Evolutionary conservation across 1,139 yeast genomes (phyloP), one percentile per base, ranked within the genome.

Genomic region (Geotrichum carabidarum): DNA sequence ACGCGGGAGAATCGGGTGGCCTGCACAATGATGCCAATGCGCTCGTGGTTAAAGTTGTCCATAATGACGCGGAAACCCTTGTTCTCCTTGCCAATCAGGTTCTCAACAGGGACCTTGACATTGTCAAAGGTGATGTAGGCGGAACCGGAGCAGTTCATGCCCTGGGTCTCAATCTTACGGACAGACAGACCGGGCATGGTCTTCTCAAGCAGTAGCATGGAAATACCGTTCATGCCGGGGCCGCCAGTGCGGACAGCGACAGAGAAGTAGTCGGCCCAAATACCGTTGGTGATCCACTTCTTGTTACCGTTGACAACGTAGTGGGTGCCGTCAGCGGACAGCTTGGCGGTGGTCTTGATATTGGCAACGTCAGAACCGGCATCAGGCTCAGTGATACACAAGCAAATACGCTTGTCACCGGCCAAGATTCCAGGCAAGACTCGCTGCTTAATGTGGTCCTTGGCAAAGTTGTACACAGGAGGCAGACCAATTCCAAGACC

Each of bases 241-340:
- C 68, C 68, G 44, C 78, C 78, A 34, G 78, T 74, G 55, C 78
- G 74, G 46, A 74, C 77, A n/a, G 78, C 78, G 8, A 72, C 76
- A 37, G 73, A 65, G 64, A 74, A 73, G 67, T 68, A 74, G 63
- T 74, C 77, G 37, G 76, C 68, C 67, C 68, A 73, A 51, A 72
- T 60, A 53, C 76, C 76, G 59, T 73, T 74, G 60, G 78, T 74
- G 66, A 74, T 74, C 77, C 77, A 74, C 65, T 74, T 74, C 68
- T 74, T 74, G 60, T 64, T 68, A 50, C 78, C 78, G 55, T 73
- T 74, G 59, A 74, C 77, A 57, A 74, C 70, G 62, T 65, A 74
- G 63, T 65, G 66, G 68, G 71, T 71, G 49, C 76, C 76, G 55
- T 74, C 75, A 15, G 67, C 67, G 37, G 73, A 65, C 65, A 63